Evolutionary conservation across 2,329 filamentous ascomycete genomes (phyloP).

Genomic region (Dendryphion nanum): DNA sequence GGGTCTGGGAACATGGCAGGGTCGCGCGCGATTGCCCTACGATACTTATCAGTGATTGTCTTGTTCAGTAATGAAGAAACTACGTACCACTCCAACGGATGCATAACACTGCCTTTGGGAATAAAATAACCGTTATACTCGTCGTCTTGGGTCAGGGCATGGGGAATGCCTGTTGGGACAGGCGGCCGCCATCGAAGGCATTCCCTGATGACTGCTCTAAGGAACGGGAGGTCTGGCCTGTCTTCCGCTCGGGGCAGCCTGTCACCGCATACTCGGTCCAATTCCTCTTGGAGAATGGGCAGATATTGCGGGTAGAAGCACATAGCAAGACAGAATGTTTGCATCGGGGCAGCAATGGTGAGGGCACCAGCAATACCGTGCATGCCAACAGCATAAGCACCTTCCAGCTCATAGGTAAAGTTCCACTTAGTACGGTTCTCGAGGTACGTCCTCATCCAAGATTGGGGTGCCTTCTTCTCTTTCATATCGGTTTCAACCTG

Average conservation of each 20-base stretch:
- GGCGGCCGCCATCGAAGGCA: conserved; percentile 46
- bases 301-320: conserved; percentile 45
- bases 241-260: conserved; percentile 37
- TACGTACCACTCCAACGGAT: conserved; percentile 45
- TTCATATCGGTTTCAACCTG: conserved; percentile 39
- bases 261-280: conserved; percentile 42
- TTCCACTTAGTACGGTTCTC: conserved; percentile 40
- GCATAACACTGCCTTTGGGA: conserved; percentile 52
- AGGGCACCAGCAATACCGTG: conserved; percentile 48
- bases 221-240: conserved; percentile 38
- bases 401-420: conserved; percentile 45
- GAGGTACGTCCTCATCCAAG: conserved; percentile 47
- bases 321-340: conserved; percentile 49
- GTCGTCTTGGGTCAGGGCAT: conserved; percentile 55
- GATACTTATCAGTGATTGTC: not conserved
- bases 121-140: conserved; percentile 58
- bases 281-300: conserved; percentile 40
- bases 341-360: conserved; percentile 48
- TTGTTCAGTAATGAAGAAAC: not conserved
- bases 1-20: conserved; percentile 60
- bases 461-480: conserved; percentile 33
- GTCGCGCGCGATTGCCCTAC: conserved; percentile 54
- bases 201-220: conserved; percentile 40
- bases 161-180: conserved; percentile 51
- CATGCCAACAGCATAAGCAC: conserved; percentile 48